Base-by-base conservation (phyloP, 441 rosid species). In the Melastoma candidum region DNA sequence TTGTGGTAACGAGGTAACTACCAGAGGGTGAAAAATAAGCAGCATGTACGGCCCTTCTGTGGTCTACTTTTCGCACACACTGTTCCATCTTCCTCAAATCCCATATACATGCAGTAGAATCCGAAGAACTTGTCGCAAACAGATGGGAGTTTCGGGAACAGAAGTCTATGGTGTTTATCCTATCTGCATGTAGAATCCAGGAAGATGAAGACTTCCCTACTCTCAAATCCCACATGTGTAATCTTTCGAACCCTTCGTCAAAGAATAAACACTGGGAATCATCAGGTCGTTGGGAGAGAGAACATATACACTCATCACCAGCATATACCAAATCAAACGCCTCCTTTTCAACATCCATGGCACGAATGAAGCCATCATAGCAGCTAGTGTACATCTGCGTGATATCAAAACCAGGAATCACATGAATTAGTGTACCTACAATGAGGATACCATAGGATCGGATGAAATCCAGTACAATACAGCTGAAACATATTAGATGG, bases 1-100 rank as follows among this genome's bases (percentile, higher is more conserved):
- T 83, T 53, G 98, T 75, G 2, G 95, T 85, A 46, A 85, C 95
- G 57, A 87, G 81, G 56, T 43, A 73, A 63, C 58, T 71, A 51
- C 95, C 96, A 41, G 84, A 79, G 26, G 96, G 95, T 29, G 98
- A 90, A 76, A 90, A 90, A 63, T 78, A 85, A 47, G 98, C 96
- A 55, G 93, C 77, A 46, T 80, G 74, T 47, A 87, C 88, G 13
- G 82, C 75, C 70, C 62, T 79, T 10, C 59, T 43, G 66, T 90
- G 95, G 24, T 57, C 59, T 1, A 80, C 54, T 41, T 55, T 70
- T 65, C 53, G 65, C 58, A 82, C 59, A 46, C 70, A 53, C 60
- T 68, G 57, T 5, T 65, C 58, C 64, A 81, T 69, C 50, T 68
- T 63, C 68, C 87, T 85, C 70, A 85, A 64, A 60, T 92, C 97